These are phyloP conservation scores for Pseudogymnoascus sp. DNA, from an alignment of 2,329 filamentous ascomycete genomes.

Conservation along the genomic window DNA sequence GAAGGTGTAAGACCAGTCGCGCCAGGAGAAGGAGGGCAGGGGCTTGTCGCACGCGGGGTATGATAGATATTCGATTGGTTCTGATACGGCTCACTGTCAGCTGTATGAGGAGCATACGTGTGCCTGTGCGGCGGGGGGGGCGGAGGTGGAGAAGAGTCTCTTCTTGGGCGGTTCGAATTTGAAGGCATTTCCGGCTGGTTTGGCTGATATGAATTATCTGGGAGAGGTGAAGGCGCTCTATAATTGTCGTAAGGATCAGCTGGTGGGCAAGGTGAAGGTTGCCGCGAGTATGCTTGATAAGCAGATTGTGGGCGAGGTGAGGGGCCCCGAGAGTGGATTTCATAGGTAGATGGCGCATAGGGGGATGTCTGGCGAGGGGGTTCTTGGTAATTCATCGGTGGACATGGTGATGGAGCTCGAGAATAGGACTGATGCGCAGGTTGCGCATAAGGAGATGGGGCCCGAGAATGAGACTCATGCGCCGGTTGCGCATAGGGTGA, in stretches of 20 bases:
- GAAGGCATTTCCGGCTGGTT: constrained; percentile 21
- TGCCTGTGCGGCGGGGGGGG: constrained; percentile 80
- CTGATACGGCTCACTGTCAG: constrained; percentile 31
- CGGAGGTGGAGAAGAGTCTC: constrained; percentile 65
- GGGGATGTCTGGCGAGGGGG: background rate
- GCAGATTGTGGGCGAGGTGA: constrained; percentile 25
- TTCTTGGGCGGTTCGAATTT: constrained; percentile 33
- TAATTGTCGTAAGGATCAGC: constrained; percentile 30
- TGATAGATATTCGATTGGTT: constrained; percentile 38
- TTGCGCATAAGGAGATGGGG: constrained; percentile 31
- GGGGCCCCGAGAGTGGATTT: constrained; percentile 32
- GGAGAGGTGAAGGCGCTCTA: constrained; percentile 28
- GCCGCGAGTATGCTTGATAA: constrained; percentile 29
- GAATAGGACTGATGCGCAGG: constrained; percentile 23
- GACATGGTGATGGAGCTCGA: constrained; percentile 26
- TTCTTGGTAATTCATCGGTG: constrained; percentile 22
- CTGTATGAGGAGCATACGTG: constrained; percentile 28
- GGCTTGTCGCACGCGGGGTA: constrained; percentile 53
- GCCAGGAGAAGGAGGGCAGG: constrained; percentile 60
- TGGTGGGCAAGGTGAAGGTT: constrained; percentile 27
- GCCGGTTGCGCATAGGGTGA: constrained; percentile 32
- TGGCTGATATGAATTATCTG: constrained; percentile 19
- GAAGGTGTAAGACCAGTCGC: constrained; percentile 72
- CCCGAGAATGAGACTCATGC: constrained; percentile 26
- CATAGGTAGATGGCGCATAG: constrained; percentile 19